Evolutionary conservation across 352 stramenopile genomes (phyloP).

Genomic region (Pythium utonaiense): DNA sequence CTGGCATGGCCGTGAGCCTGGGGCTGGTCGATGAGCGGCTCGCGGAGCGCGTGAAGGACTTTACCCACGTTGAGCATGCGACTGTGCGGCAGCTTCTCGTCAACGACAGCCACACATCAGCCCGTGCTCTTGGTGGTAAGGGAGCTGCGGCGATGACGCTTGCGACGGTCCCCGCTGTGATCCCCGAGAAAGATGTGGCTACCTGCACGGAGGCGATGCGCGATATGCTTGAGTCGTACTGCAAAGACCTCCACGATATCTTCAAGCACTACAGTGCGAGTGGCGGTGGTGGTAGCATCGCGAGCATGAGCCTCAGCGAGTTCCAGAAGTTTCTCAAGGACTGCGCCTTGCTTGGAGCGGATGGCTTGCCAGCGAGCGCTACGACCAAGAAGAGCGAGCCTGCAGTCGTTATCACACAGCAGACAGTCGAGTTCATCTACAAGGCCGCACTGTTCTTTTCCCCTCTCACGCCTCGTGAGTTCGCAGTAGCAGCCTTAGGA

Average conservation of each 20-base stretch:
- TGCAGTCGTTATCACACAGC: conserved; percentile 22
- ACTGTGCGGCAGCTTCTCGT: conserved; percentile 61
- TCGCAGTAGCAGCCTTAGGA: not conserved
- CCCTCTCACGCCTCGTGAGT: conserved; percentile 16
- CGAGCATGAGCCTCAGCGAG: conserved; percentile 65
- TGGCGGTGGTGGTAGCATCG: conserved; percentile 54
- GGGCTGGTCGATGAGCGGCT: conserved; percentile 62
- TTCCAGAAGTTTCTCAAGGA: conserved; percentile 76
- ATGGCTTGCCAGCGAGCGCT: not conserved
- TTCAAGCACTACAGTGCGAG: conserved; percentile 84
- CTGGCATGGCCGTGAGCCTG: conserved; percentile 29
- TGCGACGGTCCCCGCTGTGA: conserved; percentile 18
- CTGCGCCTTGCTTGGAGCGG: conserved; percentile 4
- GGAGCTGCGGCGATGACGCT: conserved; percentile 9
- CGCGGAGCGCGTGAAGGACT: conserved; percentile 60
- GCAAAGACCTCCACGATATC: conserved; percentile 76
- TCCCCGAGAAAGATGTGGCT: conserved; percentile 60
- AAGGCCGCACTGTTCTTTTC: conserved; percentile 29
- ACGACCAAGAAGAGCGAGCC: not conserved
- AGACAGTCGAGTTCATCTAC: conserved; percentile 49
- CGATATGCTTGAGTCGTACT: conserved; percentile 50
- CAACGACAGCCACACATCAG: conserved; percentile 28
- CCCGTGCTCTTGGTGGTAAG: not conserved
- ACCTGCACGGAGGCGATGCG: conserved; percentile 46
- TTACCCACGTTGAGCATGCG: conserved; percentile 40